Conservation (phyloP, 148 eudicot genomes). For the Fagopyrum homotropicum region DNA sequence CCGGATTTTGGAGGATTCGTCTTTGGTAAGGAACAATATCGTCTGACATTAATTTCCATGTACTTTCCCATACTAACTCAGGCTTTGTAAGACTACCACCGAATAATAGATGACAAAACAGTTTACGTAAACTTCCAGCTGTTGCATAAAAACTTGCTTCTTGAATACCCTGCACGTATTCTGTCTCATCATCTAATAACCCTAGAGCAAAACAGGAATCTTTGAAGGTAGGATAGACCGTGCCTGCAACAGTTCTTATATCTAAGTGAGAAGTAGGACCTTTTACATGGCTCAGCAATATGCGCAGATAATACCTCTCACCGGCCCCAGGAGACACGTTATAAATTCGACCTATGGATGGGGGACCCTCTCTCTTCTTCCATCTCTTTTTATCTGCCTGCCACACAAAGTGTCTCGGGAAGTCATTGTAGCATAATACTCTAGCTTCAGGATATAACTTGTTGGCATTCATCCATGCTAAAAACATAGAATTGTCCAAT, state of each 20-base stretch:
- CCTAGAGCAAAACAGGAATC: too few relatives aligned
- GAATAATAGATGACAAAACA: too few relatives aligned
- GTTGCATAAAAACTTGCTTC: too few relatives aligned
- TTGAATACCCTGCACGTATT: too few relatives aligned
- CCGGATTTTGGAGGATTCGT: neutral
- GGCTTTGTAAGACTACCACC: too few relatives aligned
- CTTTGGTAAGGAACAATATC: neutral
- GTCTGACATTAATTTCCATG: neutral
- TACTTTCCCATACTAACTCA: too few relatives aligned
- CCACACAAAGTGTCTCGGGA: neutral
- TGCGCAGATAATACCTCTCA: neutral
- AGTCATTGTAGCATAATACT: neutral
- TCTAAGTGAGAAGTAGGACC: neutral
- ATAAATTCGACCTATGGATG: neutral
- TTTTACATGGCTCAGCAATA: neutral
- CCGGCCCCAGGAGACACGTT: neutral
- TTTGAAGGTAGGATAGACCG: neutral
- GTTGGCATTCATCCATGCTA: neutral
- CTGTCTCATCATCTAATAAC: too few relatives aligned
- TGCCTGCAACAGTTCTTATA: conserved; percentile 7
- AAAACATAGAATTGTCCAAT: too few relatives aligned
- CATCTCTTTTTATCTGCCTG: neutral
- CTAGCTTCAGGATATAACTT: neutral
- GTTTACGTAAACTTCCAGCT: too few relatives aligned
- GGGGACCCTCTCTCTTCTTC: too few relatives aligned